Evolutionary conservation across 2,329 filamentous ascomycete genomes (phyloP), one percentile per base, ranked within the genome.

Genomic region (Cadophora sp.): DNA sequence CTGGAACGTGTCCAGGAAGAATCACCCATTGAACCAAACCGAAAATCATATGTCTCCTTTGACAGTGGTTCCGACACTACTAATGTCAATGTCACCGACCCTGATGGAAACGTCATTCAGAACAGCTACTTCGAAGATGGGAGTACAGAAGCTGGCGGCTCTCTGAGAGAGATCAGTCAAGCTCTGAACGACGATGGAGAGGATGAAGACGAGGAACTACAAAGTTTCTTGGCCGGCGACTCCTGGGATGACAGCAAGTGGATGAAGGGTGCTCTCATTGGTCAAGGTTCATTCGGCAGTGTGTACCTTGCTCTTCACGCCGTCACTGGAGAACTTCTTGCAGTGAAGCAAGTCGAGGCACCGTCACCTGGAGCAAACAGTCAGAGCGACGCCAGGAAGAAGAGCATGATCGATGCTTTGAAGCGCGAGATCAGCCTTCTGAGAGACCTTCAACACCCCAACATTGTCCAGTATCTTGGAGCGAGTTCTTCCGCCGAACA

Each of bases 261-360:
- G 92, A 98, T 99, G 94, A 97, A 98, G 83, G 96, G 96, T 77
- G 94, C 95, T 37, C 85, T 98, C 71, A 99, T 99, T 73, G 96
- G 96, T 37, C 94, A 97, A 80, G 96, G 96, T 71, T 97, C 94
- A 4, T 99, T 99, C 77, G 96, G 96, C 76, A 94, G 91, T 74
- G 96, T 99, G 64, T 99, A 97, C 81, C 86, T 99, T 60, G 96
- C 96, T 29, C 86, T 99, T 37, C 96, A 99, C 79, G 93, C 96
- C 62, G 92, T 99, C 65, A 99, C 96, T 22, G 96, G 95, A 77
- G 96, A 98, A 81, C 91, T 99, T 53, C 93, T 99, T 84, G 96
- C 96, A 26, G 96, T 99, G 69, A 99, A 99, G 83, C 96, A 99
- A 81, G 96, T 99, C 63, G 94, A 98, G 81, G 88, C 97, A 66